Conservation (phyloP, 345 rosid species). For the Aethionema arabicum region DNA sequence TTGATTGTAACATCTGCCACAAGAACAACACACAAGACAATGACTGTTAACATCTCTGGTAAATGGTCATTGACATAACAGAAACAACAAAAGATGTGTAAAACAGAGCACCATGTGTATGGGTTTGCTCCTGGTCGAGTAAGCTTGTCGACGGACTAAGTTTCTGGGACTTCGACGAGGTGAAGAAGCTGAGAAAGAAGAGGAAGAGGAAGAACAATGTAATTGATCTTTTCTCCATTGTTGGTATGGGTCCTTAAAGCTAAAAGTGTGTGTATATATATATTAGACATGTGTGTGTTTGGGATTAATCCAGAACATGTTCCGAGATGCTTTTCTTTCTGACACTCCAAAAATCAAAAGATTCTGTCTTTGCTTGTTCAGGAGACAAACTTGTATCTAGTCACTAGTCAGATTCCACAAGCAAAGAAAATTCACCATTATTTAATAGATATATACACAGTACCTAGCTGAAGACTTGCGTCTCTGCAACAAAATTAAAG, state of each 20-base stretch:
- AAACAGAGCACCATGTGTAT: slow-evolving; percentile 27
- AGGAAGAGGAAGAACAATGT: slow-evolving; percentile 23
- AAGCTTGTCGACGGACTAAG: slow-evolving; percentile 16
- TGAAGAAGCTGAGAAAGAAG: slow-evolving; percentile 18
- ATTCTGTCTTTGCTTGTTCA: slow-evolving; percentile 9
- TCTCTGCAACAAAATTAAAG: no score
- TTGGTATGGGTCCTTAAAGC: background rate
- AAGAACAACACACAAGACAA: slow-evolving; percentile 3
- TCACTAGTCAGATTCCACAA: slow-evolving; percentile 17
- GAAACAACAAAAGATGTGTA: background rate
- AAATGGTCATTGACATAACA: background rate
- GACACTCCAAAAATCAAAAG: slow-evolving; percentile 15
- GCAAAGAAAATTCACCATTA: slow-evolving; percentile 24
- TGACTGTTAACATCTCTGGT: background rate
- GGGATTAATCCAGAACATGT: slow-evolving; percentile 2
- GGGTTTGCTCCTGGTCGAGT: slow-evolving; percentile 12
- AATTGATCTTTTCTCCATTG: slow-evolving; percentile 19
- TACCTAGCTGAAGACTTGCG: background rate
- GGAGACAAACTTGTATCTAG: background rate
- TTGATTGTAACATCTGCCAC: slow-evolving; percentile 17
- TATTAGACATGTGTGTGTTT: background rate
- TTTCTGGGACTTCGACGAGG: slow-evolving; percentile 21
- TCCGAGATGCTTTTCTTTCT: slow-evolving; percentile 29
- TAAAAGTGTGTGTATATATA: background rate
- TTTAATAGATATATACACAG: background rate